Percentiles rank a stretch among this genome's conserved stretches.
Conservation (phyloP, 2,329 filamentous ascomycete genomes). For the Exserohilum rostratum region DNA sequence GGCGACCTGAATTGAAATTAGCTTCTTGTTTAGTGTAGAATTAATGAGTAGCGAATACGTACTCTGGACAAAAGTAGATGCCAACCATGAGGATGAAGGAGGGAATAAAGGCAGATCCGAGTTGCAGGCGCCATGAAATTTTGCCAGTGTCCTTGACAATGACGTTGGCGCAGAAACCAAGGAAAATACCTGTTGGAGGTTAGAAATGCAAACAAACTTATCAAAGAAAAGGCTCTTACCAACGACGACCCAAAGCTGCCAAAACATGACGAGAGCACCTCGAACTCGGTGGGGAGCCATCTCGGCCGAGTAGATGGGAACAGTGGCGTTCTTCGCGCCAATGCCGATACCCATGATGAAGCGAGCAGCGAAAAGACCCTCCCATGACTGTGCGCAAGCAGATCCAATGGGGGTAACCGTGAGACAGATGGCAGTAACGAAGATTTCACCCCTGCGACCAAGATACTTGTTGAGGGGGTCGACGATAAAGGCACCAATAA, state of each 20-base stretch:
- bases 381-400: slow-evolving; percentile 45
- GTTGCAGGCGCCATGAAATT: slow-evolving; percentile 46
- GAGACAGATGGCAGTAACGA: slow-evolving; percentile 44
- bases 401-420: slow-evolving; percentile 48
- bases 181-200: slow-evolving; percentile 43
- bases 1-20: slow-evolving; percentile 33
- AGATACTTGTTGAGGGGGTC: slow-evolving; percentile 49
- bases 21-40: background rate
- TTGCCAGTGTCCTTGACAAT: slow-evolving; percentile 50
- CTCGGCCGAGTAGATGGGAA: slow-evolving; percentile 45
- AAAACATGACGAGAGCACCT: slow-evolving; percentile 49
- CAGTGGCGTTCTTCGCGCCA: slow-evolving; percentile 42
- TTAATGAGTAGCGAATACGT: background rate
- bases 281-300: slow-evolving; percentile 44
- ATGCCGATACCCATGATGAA: slow-evolving; percentile 47
- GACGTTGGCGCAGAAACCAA: slow-evolving; percentile 58
- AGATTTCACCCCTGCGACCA: slow-evolving; percentile 47
- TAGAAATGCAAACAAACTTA: no score
- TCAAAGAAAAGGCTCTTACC: slow-evolving; percentile 18
- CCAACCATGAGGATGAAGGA: slow-evolving; percentile 45
- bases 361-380: slow-evolving; percentile 44
- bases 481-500: slow-evolving; percentile 35
- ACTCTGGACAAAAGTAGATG: slow-evolving; percentile 48
- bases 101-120: slow-evolving; percentile 50
- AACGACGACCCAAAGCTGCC: slow-evolving; percentile 49